Evolutionary conservation across 1,284 basidiomycete species (phyloP).

Genomic region (Leccinum solheimii): DNA sequence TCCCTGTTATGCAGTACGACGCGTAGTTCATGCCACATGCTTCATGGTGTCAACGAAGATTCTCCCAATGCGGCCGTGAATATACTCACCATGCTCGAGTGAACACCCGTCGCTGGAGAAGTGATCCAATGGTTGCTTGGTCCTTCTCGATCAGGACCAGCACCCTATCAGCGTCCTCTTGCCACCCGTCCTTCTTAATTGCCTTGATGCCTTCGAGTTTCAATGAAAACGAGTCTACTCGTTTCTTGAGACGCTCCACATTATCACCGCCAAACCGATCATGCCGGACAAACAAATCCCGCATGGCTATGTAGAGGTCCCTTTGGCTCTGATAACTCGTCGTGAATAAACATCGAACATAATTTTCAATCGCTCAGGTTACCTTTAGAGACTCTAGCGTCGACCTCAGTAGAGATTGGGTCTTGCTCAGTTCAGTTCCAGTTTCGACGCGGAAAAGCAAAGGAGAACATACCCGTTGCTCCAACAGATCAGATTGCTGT

Average conservation of each 20-base stretch:
- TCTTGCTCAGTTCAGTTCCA: conserved; percentile 37
- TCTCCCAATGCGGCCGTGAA: background rate
- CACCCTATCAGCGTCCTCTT: conserved; percentile 78
- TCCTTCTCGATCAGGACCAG: conserved; percentile 71
- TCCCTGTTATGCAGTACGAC: conserved; percentile 87
- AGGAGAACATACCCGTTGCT: conserved; percentile 64
- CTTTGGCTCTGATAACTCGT: conserved; percentile 63
- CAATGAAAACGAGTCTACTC: conserved; percentile 71
- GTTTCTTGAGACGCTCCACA: conserved; percentile 83
- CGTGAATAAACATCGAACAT: conserved; percentile 13
- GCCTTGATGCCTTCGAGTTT: conserved; percentile 75
- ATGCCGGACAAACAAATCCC: conserved; percentile 82
- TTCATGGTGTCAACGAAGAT: conserved; percentile 31
- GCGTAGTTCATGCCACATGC: conserved; percentile 90
- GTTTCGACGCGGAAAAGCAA: background rate
- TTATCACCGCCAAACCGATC: conserved; percentile 81
- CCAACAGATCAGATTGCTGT: conserved; percentile 74
- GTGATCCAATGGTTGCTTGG: conserved; percentile 67
- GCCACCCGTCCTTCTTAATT: conserved; percentile 76
- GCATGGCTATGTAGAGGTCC: conserved; percentile 83
- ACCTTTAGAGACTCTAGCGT: conserved; percentile 79
- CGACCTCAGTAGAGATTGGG: conserved; percentile 57
- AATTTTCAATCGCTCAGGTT: conserved; percentile 7
- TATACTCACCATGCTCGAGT: conserved; percentile 73
- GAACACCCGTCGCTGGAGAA: conserved; percentile 76